A percentile compares a stretch with the other conserved stretches of the same genome.
Conservation (phyloP, 1,284 basidiomycete genomes). For the Sporisorium exsertum region DNA sequence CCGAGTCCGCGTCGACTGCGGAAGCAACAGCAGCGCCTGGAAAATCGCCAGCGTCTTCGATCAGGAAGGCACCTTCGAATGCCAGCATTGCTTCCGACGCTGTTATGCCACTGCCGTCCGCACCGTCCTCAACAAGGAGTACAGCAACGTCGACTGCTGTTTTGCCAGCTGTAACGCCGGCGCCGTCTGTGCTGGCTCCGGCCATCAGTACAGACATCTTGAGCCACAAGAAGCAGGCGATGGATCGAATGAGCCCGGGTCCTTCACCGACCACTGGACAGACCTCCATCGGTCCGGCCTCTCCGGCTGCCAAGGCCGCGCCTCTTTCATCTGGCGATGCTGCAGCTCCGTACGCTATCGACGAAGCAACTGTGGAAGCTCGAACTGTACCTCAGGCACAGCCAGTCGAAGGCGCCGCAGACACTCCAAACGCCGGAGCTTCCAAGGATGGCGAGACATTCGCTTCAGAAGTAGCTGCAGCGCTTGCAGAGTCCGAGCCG, state of each 20-base stretch:
- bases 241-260: neutral
- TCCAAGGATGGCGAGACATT: conserved; percentile 5
- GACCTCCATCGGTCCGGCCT: neutral
- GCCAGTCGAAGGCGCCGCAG: neutral
- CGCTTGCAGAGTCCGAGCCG: conserved; percentile 11
- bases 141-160: conserved; percentile 8
- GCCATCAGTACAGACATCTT: conserved; percentile 20
- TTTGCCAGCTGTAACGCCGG: conserved; percentile 5
- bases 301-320: conserved; percentile 3
- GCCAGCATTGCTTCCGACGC: conserved; percentile 24
- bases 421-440: neutral
- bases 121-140: conserved; percentile 12
- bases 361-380: neutral
- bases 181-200: conserved; percentile 20
- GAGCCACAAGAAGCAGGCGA: conserved; percentile 25
- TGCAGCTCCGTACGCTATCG: conserved; percentile 9
- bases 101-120: conserved; percentile 15
- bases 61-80: conserved; percentile 27
- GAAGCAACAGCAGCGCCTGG: neutral
- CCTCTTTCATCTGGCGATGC: neutral
- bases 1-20: conserved; percentile 6
- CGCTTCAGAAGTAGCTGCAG: conserved; percentile 18
- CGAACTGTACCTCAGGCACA: neutral
- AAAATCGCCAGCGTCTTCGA: conserved; percentile 17
- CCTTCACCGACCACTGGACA: neutral